Evolutionary conservation across 2,329 filamentous ascomycete genomes (phyloP).

Genomic region (Xylaria arbuscula): DNA sequence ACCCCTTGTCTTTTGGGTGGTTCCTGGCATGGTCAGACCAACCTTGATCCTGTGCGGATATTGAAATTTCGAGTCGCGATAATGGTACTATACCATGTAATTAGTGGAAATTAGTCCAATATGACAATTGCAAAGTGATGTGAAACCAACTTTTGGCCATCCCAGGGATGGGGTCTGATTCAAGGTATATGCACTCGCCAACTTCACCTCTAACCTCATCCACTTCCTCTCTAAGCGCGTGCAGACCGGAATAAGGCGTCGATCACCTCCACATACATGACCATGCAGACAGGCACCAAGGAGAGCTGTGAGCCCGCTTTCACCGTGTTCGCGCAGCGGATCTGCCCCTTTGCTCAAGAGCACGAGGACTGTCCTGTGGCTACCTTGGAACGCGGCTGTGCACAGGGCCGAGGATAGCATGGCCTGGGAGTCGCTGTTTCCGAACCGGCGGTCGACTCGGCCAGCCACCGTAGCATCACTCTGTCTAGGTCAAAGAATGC

Average conservation of each 20-base stretch:
- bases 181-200: background rate
- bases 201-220: background rate
- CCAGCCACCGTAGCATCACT: background rate
- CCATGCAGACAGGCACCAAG: background rate
- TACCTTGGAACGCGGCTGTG: background rate
- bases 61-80: background rate
- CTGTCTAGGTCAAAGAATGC: constrained; percentile 19
- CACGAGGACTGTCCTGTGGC: constrained; percentile 2
- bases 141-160: background rate
- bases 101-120: background rate
- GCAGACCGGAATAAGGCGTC: background rate
- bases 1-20: background rate
- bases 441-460: background rate
- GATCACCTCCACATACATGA: constrained; percentile 8
- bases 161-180: background rate
- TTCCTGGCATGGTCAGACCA: background rate
- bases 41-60: constrained; percentile 2
- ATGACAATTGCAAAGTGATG: background rate
- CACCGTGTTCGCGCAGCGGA: constrained; percentile 4
- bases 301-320: constrained; percentile 4
- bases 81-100: background rate
- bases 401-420: constrained; percentile 2
- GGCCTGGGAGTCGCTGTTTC: background rate
- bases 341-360: background rate
- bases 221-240: background rate